Conservation (phyloP, 306 rosid genomes). For the Medicago lupulina region DNA sequence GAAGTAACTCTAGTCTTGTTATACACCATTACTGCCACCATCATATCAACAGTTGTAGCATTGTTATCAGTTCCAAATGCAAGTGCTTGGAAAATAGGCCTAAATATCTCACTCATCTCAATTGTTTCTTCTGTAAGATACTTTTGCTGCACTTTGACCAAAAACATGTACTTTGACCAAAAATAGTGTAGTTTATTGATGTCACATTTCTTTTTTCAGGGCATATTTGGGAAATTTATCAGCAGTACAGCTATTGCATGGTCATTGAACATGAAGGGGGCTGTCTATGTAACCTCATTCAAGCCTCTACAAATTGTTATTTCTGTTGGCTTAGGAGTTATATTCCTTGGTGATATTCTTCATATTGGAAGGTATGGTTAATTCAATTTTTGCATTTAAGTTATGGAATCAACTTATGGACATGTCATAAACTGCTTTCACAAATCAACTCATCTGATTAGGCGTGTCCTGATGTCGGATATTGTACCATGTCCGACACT, state of each 20-base stretch:
- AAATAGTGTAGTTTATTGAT: background rate
- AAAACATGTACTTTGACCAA: background rate
- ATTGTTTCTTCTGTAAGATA: slow-evolving; percentile 78
- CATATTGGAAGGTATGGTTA: slow-evolving; percentile 75
- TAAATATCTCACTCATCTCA: slow-evolving; percentile 62
- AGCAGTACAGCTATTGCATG: slow-evolving; percentile 69
- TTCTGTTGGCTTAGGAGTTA: slow-evolving; percentile 72
- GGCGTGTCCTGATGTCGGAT: too few species aligned
- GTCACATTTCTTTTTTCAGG: slow-evolving; percentile 46
- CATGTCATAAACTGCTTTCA: too few species aligned
- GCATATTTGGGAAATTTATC: slow-evolving; percentile 71
- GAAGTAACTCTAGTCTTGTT: slow-evolving; percentile 74
- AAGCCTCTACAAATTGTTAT: slow-evolving; percentile 83
- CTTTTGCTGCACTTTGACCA: background rate
- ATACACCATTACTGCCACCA: slow-evolving; percentile 62
- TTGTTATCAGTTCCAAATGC: slow-evolving; percentile 56
- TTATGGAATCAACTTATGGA: too few species aligned
- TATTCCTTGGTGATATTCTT: slow-evolving; percentile 77
- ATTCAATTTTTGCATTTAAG: background rate
- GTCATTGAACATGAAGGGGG: slow-evolving; percentile 73
- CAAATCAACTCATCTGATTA: too few species aligned
- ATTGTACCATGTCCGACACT: too few species aligned
- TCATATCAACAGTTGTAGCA: slow-evolving; percentile 56
- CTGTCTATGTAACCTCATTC: slow-evolving; percentile 77
- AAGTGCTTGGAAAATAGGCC: slow-evolving; percentile 74